phyloP scores from a whole-genome alignment of 768 basidiomycete genomes.

The Rhizopogon rudus region DNA sequence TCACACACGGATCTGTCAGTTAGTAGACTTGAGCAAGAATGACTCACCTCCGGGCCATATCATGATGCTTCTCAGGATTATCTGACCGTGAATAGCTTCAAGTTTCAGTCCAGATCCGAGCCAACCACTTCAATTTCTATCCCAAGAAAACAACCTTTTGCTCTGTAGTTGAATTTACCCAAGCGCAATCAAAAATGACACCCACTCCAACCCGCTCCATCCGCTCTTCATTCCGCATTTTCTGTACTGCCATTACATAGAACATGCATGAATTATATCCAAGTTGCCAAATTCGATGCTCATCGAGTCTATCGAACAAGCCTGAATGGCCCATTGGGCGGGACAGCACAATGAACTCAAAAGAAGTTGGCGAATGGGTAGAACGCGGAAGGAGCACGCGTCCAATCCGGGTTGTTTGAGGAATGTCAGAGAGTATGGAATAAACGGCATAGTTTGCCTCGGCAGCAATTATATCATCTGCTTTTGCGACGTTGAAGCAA shows the following conservation, averaged over 20 bases:
- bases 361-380: constrained; percentile 1
- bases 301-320: constrained; percentile 4
- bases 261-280: constrained; percentile 14
- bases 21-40: no score
- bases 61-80: no score
- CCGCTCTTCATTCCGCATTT: not conserved
- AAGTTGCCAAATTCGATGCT: not conserved
- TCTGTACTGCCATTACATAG: constrained; percentile 17
- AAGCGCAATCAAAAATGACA: constrained; percentile 13
- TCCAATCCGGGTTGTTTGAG: not conserved
- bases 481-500: constrained; percentile 6
- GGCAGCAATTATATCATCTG: not conserved
- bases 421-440: constrained; percentile 7
- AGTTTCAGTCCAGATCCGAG: no score
- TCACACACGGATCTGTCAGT: no score
- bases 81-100: no score
- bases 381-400: constrained; percentile 12
- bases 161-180: not conserved
- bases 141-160: not conserved
- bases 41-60: no score
- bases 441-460: constrained; percentile 1
- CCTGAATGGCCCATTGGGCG: not conserved
- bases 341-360: constrained; percentile 20
- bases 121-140: no score
- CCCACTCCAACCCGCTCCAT: constrained; percentile 19